Conservation (phyloP, 75 land plant genomes). For the Chamaecyparis obtusa region DNA sequence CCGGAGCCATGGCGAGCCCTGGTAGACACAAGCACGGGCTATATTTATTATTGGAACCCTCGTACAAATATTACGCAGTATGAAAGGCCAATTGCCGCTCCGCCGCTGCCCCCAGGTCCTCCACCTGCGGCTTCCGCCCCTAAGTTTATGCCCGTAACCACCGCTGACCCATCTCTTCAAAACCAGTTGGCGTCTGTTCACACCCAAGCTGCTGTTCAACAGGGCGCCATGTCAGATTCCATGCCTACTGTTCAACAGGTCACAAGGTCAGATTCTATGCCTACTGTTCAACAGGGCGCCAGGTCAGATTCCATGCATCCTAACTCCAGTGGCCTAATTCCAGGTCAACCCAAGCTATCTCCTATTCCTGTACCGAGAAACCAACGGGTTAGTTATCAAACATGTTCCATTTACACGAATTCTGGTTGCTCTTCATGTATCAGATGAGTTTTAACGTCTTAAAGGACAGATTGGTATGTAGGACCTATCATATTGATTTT, state of each 20-base stretch:
- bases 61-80: slow-evolving; percentile 78
- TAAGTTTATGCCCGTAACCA: not conserved
- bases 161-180: slow-evolving; percentile 20
- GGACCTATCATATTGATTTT: too few relatives aligned
- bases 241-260: not conserved
- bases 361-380: slow-evolving; percentile 48
- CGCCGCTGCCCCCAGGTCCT: slow-evolving; percentile 11
- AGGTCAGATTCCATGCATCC: slow-evolving; percentile 24
- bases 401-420: not conserved
- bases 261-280: slow-evolving; percentile 21
- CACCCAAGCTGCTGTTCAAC: slow-evolving; percentile 29
- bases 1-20: slow-evolving; percentile 79
- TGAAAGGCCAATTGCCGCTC: slow-evolving; percentile 44
- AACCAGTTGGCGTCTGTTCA: slow-evolving; percentile 20
- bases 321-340: slow-evolving; percentile 16
- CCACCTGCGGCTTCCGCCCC: slow-evolving; percentile 20
- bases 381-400: slow-evolving; percentile 41
- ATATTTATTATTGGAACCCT: slow-evolving; percentile 78
- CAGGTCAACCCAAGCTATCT: slow-evolving; percentile 54
- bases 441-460: not conserved
- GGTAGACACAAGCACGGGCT: slow-evolving; percentile 61
- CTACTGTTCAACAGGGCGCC: slow-evolving; percentile 29
- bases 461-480: too few relatives aligned
- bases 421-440: not conserved
- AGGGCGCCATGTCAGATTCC: slow-evolving; percentile 26